A percentile compares a stretch with the other conserved stretches of the same genome.
These are phyloP conservation scores for Hypholoma fasciculare DNA, from an alignment of 768 basidiomycete genomes.

Conservation along the genomic window DNA sequence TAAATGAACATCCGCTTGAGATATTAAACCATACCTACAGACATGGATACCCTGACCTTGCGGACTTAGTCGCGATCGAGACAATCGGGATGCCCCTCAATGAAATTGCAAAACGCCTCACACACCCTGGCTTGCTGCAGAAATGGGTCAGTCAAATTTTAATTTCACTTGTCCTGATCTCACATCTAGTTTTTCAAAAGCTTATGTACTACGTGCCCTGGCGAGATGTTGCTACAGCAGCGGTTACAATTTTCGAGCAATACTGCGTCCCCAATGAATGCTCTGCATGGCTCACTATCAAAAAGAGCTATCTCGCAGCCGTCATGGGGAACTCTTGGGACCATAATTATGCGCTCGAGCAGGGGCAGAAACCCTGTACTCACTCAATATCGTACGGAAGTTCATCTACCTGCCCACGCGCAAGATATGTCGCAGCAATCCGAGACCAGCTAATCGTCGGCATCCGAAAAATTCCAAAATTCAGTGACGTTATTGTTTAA, in stretches of 20 bases:
- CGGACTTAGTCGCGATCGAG: constrained; percentile 11
- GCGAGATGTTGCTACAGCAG: background rate
- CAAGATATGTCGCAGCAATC: too few relatives aligned
- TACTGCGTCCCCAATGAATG: background rate
- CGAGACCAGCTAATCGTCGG: too few relatives aligned
- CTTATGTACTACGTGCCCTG: background rate
- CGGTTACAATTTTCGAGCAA: background rate
- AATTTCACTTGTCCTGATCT: background rate
- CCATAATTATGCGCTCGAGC: background rate
- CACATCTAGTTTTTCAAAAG: background rate
- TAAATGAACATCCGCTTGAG: background rate
- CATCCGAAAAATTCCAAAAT: too few relatives aligned
- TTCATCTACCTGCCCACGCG: too few relatives aligned
- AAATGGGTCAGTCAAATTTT: constrained; percentile 26
- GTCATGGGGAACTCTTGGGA: background rate
- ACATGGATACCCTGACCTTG: background rate
- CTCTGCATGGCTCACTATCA: background rate
- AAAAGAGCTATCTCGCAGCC: background rate
- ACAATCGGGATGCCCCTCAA: background rate
- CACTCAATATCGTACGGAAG: background rate
- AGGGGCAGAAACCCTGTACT: background rate
- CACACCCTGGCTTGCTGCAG: constrained; percentile 29
- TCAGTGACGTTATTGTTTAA: too few relatives aligned
- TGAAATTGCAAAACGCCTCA: constrained; percentile 32
- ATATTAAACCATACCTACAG: background rate